Evolutionary conservation across 2,329 filamentous ascomycete genomes (phyloP).

Genomic region (Lasiodiplodia gonubiensis): DNA sequence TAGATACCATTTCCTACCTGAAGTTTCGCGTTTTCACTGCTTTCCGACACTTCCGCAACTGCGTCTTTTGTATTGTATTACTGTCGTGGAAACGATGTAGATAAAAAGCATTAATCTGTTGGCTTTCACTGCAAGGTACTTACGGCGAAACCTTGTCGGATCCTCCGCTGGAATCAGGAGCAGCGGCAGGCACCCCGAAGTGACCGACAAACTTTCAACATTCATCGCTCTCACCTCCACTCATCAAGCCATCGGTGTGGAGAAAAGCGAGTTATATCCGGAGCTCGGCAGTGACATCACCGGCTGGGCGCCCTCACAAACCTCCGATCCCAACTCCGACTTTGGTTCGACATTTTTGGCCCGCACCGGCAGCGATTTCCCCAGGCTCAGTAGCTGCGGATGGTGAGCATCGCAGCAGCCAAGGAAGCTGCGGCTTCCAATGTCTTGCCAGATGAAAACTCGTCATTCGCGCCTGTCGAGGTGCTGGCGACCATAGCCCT

Average conservation of each 20-base stretch:
- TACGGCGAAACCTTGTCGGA: background rate
- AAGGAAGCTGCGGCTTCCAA: conserved; percentile 27
- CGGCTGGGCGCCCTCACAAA: background rate
- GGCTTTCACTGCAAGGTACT: background rate
- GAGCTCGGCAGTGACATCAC: conserved; percentile 23
- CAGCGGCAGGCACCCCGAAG: background rate
- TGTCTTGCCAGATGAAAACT: conserved; percentile 33
- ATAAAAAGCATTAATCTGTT: no score
- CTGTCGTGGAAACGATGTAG: background rate
- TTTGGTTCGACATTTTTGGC: background rate
- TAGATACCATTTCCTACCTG: conserved; percentile 14
- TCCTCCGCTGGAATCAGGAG: conserved; percentile 4
- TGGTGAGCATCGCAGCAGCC: conserved; percentile 37
- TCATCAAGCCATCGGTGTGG: background rate
- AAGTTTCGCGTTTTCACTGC: no score
- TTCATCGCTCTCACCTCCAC: background rate
- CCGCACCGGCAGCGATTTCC: background rate
- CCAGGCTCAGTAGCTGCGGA: conserved; percentile 37
- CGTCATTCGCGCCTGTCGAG: conserved; percentile 40
- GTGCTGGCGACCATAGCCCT: conserved; percentile 55
- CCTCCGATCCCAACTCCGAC: conserved; percentile 16
- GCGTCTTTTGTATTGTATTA: background rate
- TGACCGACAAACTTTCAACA: background rate
- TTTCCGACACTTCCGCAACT: background rate
- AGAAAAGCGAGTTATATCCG: background rate